Evolutionary conservation across 164 flowering plant genomes (phyloP).

Genomic region (Sextonia rubra): DNA sequence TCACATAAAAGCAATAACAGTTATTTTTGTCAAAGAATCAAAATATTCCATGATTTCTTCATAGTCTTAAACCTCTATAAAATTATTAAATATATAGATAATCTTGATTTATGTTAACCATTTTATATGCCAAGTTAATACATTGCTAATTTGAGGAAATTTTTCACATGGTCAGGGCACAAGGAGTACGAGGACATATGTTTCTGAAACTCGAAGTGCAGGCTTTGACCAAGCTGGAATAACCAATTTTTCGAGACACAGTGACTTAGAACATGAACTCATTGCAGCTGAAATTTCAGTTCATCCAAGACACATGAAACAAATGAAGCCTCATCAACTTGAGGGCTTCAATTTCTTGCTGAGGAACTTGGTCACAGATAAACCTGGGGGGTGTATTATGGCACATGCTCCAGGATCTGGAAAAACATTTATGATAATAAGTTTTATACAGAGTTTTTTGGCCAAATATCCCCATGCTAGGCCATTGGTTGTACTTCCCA

Average conservation of each 20-base stretch:
- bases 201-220: conserved; percentile 31
- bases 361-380: conserved; percentile 62
- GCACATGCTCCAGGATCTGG: conserved; percentile 99
- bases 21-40: background rate
- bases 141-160: background rate
- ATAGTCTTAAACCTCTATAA: background rate
- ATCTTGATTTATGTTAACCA: background rate
- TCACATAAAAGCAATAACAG: too few relatives aligned
- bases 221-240: conserved; percentile 22
- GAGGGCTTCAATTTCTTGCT: conserved; percentile 84
- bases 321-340: conserved; percentile 89
- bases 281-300: conserved; percentile 41
- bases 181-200: conserved; percentile 49
- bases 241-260: conserved; percentile 21
- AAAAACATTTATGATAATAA: conserved; percentile 86
- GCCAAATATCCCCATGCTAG: conserved; percentile 68
- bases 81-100: background rate
- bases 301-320: conserved; percentile 81
- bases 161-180: conserved; percentile 34
- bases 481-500: conserved; percentile 77
- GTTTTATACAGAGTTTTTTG: conserved; percentile 84
- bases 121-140: background rate
- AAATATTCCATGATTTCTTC: background rate
- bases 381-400: conserved; percentile 86
- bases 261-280: conserved; percentile 31